phyloP scores from a whole-genome alignment of 1,139 yeast species.

The Saccharomyces hybrid region DNA sequence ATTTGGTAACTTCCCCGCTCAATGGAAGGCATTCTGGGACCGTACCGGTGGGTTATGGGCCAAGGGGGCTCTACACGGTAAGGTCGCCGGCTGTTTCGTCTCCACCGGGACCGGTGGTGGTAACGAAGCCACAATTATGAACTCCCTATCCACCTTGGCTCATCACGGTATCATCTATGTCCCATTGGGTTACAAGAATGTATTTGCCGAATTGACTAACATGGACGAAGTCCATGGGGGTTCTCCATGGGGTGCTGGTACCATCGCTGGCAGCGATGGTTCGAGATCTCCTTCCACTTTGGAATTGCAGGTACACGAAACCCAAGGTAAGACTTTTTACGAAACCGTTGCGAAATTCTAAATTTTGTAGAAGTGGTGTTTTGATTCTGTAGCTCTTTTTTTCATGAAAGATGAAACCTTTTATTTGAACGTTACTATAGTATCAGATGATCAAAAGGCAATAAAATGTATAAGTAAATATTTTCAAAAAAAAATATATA shows the following conservation, averaged over 20 bases:
- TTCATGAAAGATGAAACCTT: not conserved
- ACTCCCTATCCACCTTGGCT: slow-evolving; percentile 38
- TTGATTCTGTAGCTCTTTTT: not conserved
- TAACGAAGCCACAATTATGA: slow-evolving; percentile 64
- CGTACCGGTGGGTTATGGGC: slow-evolving; percentile 82
- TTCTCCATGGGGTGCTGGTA: slow-evolving; percentile 83
- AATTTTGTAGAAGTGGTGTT: not conserved
- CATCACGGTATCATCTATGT: no score
- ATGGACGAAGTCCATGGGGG: slow-evolving; percentile 68
- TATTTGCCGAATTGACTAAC: slow-evolving; percentile 32
- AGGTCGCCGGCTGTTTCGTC: slow-evolving; percentile 68
- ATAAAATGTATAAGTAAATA: not conserved
- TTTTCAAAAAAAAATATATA: not conserved
- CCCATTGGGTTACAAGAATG: no score
- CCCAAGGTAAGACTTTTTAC: slow-evolving; percentile 51
- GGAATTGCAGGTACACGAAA: slow-evolving; percentile 52
- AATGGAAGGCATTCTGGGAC: slow-evolving; percentile 77
- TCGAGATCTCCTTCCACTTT: slow-evolving; percentile 59
- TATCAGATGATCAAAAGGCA: not conserved
- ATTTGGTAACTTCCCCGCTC: slow-evolving; percentile 76
- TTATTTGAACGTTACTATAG: not conserved
- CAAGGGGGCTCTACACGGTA: slow-evolving; percentile 63
- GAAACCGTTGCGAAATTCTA: slow-evolving; percentile 25
- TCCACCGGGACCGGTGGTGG: slow-evolving; percentile 82
- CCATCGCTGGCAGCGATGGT: slow-evolving; percentile 68